Evolutionary conservation across 2,329 filamentous ascomycete genomes (phyloP).

Genomic region (Mycosphaerella arachidis): DNA sequence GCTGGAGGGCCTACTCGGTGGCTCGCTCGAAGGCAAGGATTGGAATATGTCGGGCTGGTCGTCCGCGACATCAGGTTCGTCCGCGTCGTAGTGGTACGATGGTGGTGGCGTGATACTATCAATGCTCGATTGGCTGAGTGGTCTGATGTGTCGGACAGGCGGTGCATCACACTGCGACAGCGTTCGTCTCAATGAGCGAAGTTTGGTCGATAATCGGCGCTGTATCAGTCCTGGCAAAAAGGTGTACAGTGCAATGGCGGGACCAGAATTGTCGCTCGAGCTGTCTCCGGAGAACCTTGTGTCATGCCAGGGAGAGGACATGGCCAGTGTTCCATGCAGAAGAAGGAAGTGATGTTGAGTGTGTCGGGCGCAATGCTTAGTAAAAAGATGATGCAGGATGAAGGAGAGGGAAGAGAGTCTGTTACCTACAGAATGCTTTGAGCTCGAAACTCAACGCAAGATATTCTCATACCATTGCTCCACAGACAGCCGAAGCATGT

Average conservation of each 20-base stretch:
- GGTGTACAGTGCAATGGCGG: background rate
- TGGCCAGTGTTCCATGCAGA: background rate
- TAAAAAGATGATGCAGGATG: background rate
- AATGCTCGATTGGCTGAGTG: conserved; percentile 19
- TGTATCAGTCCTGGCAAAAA: conserved; percentile 38
- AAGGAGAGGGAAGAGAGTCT: background rate
- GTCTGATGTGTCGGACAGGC: conserved; percentile 2
- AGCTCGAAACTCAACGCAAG: background rate
- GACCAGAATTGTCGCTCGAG: background rate
- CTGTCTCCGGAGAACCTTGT: background rate
- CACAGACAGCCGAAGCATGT: conserved; percentile 2
- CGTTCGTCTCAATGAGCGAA: conserved; percentile 42
- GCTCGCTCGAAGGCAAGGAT: conserved; percentile 7
- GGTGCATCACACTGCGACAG: conserved; percentile 7
- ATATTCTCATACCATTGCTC: background rate
- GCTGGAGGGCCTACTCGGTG: conserved; percentile 20
- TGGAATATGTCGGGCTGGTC: conserved; percentile 14
- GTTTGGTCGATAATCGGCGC: conserved; percentile 48
- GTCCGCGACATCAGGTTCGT: conserved; percentile 6
- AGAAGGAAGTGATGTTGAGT: background rate
- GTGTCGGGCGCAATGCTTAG: background rate
- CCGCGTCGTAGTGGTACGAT: conserved; percentile 22
- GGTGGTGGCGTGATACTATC: conserved; percentile 36
- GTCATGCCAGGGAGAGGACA: background rate
- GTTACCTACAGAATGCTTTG: background rate